phyloP scores from a whole-genome alignment of 345 rosid genomes.

The Laguncularia racemosa region DNA sequence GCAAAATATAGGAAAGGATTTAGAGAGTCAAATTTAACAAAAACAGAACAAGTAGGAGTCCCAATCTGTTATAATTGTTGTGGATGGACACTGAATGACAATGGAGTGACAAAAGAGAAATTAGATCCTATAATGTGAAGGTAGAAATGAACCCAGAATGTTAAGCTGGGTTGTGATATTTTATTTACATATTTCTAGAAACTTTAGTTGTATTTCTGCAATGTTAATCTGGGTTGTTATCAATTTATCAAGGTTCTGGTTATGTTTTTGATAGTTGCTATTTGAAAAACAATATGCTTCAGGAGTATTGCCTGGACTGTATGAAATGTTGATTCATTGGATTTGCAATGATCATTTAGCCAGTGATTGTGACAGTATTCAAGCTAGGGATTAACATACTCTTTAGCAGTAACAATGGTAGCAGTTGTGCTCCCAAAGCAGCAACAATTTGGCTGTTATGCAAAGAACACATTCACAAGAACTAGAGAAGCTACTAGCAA shows the following conservation, averaged over 20 bases:
- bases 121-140: too few relatives aligned
- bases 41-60: too few relatives aligned
- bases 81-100: too few relatives aligned
- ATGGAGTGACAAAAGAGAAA: too few relatives aligned
- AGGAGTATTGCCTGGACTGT: background rate
- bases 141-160: too few relatives aligned
- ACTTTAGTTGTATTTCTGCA: too few relatives aligned
- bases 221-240: background rate
- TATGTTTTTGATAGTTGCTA: background rate
- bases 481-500: background rate
- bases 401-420: slow-evolving; percentile 29
- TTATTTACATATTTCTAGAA: too few relatives aligned
- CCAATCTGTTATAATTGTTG: too few relatives aligned
- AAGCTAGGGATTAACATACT: background rate
- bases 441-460: slow-evolving; percentile 7
- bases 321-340: background rate
- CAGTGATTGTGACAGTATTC: too few relatives aligned
- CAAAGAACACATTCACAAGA: slow-evolving; percentile 8
- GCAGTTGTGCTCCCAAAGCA: slow-evolving; percentile 23
- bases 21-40: too few relatives aligned
- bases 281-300: background rate
- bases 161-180: too few relatives aligned
- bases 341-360: background rate
- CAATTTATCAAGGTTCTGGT: background rate
- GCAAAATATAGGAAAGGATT: too few relatives aligned